Evolutionary conservation across 768 basidiomycete species (phyloP).

Genomic region (Guyanaporus albipodus): DNA sequence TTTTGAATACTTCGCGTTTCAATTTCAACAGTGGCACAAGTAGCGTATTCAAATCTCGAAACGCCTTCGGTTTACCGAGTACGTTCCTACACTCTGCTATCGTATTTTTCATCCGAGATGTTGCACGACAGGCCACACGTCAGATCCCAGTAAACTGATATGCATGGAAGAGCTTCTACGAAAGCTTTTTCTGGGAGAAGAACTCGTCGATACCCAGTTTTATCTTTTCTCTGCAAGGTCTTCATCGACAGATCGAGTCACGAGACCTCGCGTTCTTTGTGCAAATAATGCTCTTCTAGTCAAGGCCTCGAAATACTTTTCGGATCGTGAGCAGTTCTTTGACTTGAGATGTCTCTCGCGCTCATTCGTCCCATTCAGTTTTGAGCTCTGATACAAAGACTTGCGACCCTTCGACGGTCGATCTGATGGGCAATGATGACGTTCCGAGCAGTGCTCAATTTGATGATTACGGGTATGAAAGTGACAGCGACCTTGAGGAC

Average conservation of each 20-base stretch:
- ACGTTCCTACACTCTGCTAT: no score
- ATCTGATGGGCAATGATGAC: background rate
- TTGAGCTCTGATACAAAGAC: background rate
- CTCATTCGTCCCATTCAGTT: background rate
- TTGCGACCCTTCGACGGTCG: background rate
- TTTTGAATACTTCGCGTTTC: no score
- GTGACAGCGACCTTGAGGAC: background rate
- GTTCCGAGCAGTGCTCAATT: background rate
- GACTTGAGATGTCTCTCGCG: background rate
- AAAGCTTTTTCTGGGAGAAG: conserved; percentile 24
- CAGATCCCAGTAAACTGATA: conserved; percentile 6
- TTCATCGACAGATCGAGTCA: conserved; percentile 3
- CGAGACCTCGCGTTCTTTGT: conserved; percentile 21
- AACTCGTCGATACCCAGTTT: conserved; percentile 29
- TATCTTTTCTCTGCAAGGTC: conserved; percentile 24
- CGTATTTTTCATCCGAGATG: no score
- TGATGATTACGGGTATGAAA: background rate
- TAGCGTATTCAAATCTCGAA: no score
- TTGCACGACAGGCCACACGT: no score
- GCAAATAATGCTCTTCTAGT: conserved; percentile 28
- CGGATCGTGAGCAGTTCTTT: conserved; percentile 13
- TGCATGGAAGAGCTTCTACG: conserved; percentile 21
- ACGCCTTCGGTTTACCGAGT: no score
- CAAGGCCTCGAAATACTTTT: conserved; percentile 25
- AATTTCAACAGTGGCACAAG: no score